phyloP scores from a whole-genome alignment of 208 protist species.

The Trichomonas vaginalis region DNA sequence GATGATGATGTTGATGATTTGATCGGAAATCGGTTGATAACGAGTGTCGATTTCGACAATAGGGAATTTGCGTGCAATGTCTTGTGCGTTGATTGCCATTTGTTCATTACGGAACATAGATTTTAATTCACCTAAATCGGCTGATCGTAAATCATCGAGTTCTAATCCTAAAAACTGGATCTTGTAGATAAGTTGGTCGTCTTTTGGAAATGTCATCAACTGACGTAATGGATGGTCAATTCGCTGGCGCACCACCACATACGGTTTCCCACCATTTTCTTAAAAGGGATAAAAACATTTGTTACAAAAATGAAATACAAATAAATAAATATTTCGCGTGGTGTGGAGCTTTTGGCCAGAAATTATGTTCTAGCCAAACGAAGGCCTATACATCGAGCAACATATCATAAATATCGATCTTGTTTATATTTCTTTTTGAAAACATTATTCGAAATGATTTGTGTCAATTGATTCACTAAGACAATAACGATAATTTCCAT shows the following conservation, averaged over 20 bases:
- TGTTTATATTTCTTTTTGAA: background rate
- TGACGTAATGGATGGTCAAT: background rate
- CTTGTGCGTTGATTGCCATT: background rate
- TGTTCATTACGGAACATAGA: background rate
- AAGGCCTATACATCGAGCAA: slow-evolving; percentile 33
- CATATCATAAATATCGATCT: background rate
- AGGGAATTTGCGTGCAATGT: background rate
- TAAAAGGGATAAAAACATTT: background rate
- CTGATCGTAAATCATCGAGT: background rate
- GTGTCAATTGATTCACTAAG: too few relatives aligned
- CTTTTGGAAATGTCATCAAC: background rate
- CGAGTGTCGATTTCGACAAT: background rate
- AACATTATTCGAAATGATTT: background rate
- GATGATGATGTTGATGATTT: background rate
- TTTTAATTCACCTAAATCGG: background rate
- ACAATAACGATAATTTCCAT: too few relatives aligned
- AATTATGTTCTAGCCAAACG: slow-evolving; percentile 84
- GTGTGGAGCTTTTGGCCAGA: slow-evolving; percentile 50
- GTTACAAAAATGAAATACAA: slow-evolving; percentile 56
- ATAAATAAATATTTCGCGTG: slow-evolving; percentile 76
- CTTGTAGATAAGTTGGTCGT: background rate
- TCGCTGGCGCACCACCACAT: background rate
- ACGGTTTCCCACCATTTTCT: background rate
- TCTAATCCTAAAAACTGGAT: background rate
- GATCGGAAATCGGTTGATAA: background rate